Percentiles rank a stretch among this genome's conserved stretches.
Evolutionary conservation across 352 stramenopile species (phyloP).

Genomic region (Thalassiosira allenii): DNA sequence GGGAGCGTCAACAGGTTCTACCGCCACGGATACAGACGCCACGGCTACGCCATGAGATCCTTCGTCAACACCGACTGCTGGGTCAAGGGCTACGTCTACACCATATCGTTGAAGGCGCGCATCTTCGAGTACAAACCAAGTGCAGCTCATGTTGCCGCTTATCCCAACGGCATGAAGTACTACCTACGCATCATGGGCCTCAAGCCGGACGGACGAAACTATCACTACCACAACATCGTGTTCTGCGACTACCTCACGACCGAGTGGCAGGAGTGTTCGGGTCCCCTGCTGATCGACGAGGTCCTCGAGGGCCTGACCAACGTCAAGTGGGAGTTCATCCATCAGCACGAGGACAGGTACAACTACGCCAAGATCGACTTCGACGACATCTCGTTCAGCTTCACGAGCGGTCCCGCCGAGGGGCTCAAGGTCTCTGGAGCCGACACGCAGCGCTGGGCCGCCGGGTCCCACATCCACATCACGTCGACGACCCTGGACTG

Average conservation of each 20-base stretch:
- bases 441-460: conserved; percentile 47
- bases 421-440: conserved; percentile 30
- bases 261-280: conserved; percentile 26
- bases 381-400: conserved; percentile 64
- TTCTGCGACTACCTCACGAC: neutral
- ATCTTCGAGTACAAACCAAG: too few relatives aligned
- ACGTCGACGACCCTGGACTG: conserved; percentile 56
- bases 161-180: conserved; percentile 23
- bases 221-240: neutral
- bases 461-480: conserved; percentile 57
- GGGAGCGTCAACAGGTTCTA: conserved; percentile 62
- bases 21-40: conserved; percentile 8
- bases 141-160: too few relatives aligned
- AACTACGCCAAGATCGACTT: conserved; percentile 50
- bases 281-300: conserved; percentile 38
- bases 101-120: conserved; percentile 33
- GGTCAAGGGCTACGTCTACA: conserved; percentile 49
- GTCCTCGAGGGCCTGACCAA: conserved; percentile 18
- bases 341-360: conserved; percentile 8
- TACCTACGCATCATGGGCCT: conserved; percentile 28
- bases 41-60: conserved; percentile 15
- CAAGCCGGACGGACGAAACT: conserved; percentile 15
- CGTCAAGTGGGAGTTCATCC: conserved; percentile 3
- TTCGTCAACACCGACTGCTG: conserved; percentile 42
- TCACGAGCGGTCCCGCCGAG: conserved; percentile 48